These are phyloP conservation scores for Hemerocallis citrina DNA, from an alignment of 106 monocot genomes.

Conservation along the genomic window DNA sequence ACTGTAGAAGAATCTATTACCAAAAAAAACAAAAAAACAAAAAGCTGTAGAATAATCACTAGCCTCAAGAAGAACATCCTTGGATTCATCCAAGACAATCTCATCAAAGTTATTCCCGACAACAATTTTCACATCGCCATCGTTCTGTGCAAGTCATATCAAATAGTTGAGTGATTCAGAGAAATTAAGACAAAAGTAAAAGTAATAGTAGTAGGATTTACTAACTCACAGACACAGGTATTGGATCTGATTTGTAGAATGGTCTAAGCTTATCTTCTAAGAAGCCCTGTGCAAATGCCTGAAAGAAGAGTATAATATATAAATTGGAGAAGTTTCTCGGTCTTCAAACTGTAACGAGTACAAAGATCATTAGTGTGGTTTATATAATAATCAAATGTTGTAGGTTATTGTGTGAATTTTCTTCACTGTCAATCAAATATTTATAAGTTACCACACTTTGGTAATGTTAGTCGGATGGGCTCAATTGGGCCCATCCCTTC, in stretches of 20 bases:
- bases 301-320: not conserved
- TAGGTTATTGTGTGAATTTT: no score
- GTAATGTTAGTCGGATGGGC: no score
- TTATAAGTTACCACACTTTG: no score
- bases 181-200: not conserved
- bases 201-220: not conserved
- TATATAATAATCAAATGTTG: no score
- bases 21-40: no score
- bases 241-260: conserved; percentile 82
- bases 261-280: conserved; percentile 78
- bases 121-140: conserved; percentile 84
- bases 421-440: no score
- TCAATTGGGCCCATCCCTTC: no score
- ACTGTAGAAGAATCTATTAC: not conserved
- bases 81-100: conserved; percentile 85
- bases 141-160: conserved; percentile 49
- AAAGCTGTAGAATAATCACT: no score
- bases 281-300: conserved; percentile 69
- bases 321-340: no score
- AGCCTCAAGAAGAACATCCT: conserved; percentile 86
- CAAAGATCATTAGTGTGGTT: no score
- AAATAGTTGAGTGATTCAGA: not conserved
- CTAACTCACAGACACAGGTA: conserved; percentile 64
- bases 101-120: conserved; percentile 86
- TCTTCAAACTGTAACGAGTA: no score